A percentile compares a stretch with the other conserved stretches of the same genome.
Evolutionary conservation across 208 protist genomes (phyloP).

Genomic region (Wallacemonas sp.): DNA sequence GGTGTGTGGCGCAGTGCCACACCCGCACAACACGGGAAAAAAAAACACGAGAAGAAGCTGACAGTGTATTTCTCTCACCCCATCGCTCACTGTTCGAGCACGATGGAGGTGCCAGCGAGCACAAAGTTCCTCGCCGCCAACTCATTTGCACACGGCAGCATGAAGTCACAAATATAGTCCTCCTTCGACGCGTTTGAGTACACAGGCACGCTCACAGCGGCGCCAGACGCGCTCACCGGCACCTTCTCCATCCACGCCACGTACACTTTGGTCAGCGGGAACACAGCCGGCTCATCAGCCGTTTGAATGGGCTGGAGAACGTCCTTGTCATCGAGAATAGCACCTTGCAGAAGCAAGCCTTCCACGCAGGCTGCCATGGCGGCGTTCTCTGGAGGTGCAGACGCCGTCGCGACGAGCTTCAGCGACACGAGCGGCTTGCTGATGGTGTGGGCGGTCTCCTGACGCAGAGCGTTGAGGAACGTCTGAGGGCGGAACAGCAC

Average conservation of each 20-base stretch:
- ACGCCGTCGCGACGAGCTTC: conserved; percentile 54
- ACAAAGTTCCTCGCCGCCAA: conserved; percentile 74
- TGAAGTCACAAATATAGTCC: conserved; percentile 84
- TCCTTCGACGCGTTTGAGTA: conserved; percentile 87
- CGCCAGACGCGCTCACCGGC: conserved; percentile 7
- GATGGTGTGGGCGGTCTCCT: conserved; percentile 90
- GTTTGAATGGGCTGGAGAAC: conserved; percentile 68
- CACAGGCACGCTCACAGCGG: conserved; percentile 61
- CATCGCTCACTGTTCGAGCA: conserved; percentile 78
- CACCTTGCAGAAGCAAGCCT: conserved; percentile 86
- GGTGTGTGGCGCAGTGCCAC: too few relatives aligned
- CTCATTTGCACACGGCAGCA: conserved; percentile 71
- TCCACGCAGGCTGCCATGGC: conserved; percentile 57
- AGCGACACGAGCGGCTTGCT: conserved; percentile 83
- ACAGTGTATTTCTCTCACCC: too few relatives aligned
- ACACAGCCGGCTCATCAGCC: conserved; percentile 83
- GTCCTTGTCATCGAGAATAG: conserved; percentile 69
- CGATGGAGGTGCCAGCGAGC: conserved; percentile 83
- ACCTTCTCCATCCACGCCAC: conserved; percentile 63
- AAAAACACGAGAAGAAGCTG: too few relatives aligned
- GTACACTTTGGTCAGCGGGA: conserved; percentile 70
- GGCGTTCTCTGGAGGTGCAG: conserved; percentile 47
- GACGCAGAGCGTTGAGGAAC: conserved; percentile 95
- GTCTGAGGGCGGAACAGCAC: conserved; percentile 92
- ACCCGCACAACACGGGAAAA: too few relatives aligned